Conservation (phyloP, 2,329 filamentous ascomycete species). For the Alternaria tenuissima region DNA sequence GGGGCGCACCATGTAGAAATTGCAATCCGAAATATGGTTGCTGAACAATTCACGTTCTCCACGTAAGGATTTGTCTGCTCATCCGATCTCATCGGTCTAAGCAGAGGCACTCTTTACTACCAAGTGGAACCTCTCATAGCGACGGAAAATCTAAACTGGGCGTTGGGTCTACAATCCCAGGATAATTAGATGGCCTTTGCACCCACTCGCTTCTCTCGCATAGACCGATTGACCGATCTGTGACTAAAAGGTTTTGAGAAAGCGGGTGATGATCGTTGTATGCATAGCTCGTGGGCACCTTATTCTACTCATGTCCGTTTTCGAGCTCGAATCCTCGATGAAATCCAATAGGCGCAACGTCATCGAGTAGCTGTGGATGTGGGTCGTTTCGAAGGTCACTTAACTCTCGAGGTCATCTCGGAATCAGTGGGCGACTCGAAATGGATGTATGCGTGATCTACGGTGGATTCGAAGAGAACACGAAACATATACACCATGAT, state of each 20-base stretch:
- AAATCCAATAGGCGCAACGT: neutral
- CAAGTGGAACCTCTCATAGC: neutral
- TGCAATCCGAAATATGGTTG: neutral
- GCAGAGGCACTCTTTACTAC: neutral
- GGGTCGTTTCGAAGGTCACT: no score
- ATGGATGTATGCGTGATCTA: neutral
- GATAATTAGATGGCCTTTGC: neutral
- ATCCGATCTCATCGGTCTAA: neutral
- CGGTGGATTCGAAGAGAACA: neutral
- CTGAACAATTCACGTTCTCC: neutral
- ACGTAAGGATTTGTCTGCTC: neutral
- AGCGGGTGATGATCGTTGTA: neutral
- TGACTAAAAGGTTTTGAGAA: neutral
- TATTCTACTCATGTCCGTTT: neutral
- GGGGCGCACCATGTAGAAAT: neutral
- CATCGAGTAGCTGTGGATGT: neutral
- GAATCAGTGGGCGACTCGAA: neutral
- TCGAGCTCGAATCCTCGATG: neutral
- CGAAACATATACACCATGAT: neutral
- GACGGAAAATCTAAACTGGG: neutral
- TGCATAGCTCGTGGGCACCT: neutral
- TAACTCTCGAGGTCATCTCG: neutral
- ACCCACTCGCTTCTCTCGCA: neutral
- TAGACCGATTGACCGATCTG: neutral
- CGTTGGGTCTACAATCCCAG: neutral